phyloP scores from a whole-genome alignment of 139 green algal genomes.

The Micractinium conductrix region DNA sequence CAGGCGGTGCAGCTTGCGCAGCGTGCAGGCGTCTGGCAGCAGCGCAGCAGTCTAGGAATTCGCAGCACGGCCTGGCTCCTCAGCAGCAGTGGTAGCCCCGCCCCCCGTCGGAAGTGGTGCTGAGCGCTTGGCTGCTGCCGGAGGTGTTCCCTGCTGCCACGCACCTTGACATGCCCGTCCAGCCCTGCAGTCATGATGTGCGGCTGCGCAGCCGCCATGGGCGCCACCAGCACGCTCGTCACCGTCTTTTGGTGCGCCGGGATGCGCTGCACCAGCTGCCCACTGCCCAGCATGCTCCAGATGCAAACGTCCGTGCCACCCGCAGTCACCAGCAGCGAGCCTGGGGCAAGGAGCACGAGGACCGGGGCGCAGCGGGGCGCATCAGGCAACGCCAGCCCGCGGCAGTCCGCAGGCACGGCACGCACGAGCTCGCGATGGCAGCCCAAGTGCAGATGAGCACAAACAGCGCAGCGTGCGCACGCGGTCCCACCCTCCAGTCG shows the following conservation, averaged over 20 bases:
- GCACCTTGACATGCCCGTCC: constrained; percentile 93
- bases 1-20: too few species aligned
- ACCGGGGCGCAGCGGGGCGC: not conserved
- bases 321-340: constrained; percentile 74
- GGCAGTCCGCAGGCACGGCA: not conserved
- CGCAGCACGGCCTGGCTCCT: too few species aligned
- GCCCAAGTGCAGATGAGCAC: not conserved
- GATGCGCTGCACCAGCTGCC: constrained; percentile 75
- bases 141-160: too few species aligned
- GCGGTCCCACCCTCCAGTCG: too few species aligned
- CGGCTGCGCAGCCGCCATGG: constrained; percentile 64
- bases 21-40: too few species aligned
- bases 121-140: too few species aligned
- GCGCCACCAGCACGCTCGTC: constrained; percentile 71
- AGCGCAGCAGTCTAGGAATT: too few species aligned
- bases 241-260: constrained; percentile 96
- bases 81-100: too few species aligned
- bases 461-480: not conserved
- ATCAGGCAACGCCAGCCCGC: not conserved
- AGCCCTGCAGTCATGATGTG: constrained; percentile 90
- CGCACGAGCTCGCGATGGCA: not conserved
- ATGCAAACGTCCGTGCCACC: constrained; percentile 83
- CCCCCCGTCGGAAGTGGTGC: too few species aligned
- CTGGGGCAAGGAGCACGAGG: constrained; percentile 28
- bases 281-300: constrained; percentile 86